These are phyloP conservation scores for Phytopythium boreale DNA, from an alignment of 352 stramenopile species.

Conservation along the genomic window DNA sequence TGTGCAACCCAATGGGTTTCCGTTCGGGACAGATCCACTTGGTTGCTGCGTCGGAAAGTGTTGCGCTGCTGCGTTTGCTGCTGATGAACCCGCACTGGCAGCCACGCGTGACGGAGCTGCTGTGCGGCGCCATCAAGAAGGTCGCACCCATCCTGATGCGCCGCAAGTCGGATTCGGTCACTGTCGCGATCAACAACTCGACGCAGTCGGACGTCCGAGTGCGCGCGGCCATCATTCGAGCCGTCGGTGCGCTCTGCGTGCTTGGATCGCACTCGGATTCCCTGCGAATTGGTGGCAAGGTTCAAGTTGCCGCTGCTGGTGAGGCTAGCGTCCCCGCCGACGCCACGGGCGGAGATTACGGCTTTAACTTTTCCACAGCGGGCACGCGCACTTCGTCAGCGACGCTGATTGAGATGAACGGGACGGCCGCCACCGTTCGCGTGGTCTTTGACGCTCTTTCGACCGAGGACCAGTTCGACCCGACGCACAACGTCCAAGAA, in stretches of 20 bases:
- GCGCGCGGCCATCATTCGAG: slow-evolving; percentile 70
- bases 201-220: slow-evolving; percentile 61
- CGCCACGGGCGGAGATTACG: slow-evolving; percentile 27
- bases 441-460: slow-evolving; percentile 73
- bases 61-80: slow-evolving; percentile 69
- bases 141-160: slow-evolving; percentile 57
- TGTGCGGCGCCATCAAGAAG: slow-evolving; percentile 73
- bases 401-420: slow-evolving; percentile 76
- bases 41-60: slow-evolving; percentile 75
- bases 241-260: slow-evolving; percentile 78
- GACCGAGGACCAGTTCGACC: slow-evolving; percentile 59
- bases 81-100: slow-evolving; percentile 71
- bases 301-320: slow-evolving; percentile 47
- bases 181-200: slow-evolving; percentile 1
- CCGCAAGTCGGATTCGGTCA: slow-evolving; percentile 24
- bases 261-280: slow-evolving; percentile 83
- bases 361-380: slow-evolving; percentile 39
- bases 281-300: slow-evolving; percentile 74
- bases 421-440: slow-evolving; percentile 56
- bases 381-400: slow-evolving; percentile 44
- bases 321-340: slow-evolving; percentile 19
- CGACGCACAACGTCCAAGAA: slow-evolving; percentile 82
- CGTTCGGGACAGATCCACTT: slow-evolving; percentile 78
- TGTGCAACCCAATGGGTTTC: slow-evolving; percentile 81
- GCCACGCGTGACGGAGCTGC: slow-evolving; percentile 51